Base-by-base conservation (phyloP, 331 rosid species). In the Quercus tomentella region DNA sequence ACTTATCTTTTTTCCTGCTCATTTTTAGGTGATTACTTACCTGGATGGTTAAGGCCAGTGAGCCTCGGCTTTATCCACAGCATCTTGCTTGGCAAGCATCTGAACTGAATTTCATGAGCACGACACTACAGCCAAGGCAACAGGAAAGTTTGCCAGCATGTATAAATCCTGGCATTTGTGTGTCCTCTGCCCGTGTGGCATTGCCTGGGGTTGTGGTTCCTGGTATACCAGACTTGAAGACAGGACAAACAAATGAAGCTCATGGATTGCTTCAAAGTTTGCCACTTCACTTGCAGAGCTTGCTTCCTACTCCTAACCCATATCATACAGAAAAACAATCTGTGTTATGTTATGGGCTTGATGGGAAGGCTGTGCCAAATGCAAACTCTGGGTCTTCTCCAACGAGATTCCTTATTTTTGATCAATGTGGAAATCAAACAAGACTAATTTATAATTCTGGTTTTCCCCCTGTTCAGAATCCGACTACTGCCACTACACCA, bases 401-500 rank as follows among this genome's bases (percentile, higher is more conserved):
- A 79, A 94, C 86, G 87, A 89, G 93, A 31, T 90, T 90, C 26
- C 89, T 94, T 74, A 77, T 92, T 67, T 83, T 89, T 70, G 93
- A 94, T 81, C 96, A 82, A 43, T 88, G 94, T 77, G 94, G 88
- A 77, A 78, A 82, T 82, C 85, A 87, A 79, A 92, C 89, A 73
- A 94, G 91, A 83, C 70, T 88, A 75, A 83, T 89, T 80, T 89
- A 85, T 80, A 82, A 61, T 35, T 79, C 86, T 3, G 73, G 65
- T 73, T 73, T 63, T 54, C 79, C 76, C 73, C 74, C 76, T n/a
- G 73, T 68, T 55, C 78, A 62, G 80, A 51, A 74, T 75, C 83
- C 79, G 18, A n/a, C 68, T 16, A 56, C 67, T 63, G 70, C 69
- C 58, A 25, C 60, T 4, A 79, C 70, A 35, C 73, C 15, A 7